These are phyloP conservation scores for Ensete ventricosum DNA, from an alignment of 176 grass and related monocot genomes.

Conservation along the genomic window DNA sequence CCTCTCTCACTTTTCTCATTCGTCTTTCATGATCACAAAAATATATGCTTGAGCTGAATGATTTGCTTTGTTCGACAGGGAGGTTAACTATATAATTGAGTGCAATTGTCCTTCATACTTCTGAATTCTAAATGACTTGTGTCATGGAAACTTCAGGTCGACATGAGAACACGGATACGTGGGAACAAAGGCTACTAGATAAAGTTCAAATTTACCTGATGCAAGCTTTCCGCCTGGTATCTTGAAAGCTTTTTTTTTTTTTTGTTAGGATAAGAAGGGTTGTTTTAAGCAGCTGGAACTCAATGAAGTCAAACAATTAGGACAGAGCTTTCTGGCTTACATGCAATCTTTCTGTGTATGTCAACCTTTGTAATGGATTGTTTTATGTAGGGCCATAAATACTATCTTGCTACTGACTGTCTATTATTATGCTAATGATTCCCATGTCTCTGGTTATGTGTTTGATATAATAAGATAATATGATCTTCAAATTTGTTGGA, in stretches of 20 bases:
- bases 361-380: not conserved
- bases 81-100: not conserved
- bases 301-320: not conserved
- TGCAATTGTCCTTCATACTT: not conserved
- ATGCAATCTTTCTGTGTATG: not conserved
- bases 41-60: too few species aligned
- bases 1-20: too few species aligned
- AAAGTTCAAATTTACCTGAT: too few species aligned
- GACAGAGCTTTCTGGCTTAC: not conserved
- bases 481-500: too few species aligned
- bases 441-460: not conserved
- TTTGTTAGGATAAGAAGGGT: too few species aligned
- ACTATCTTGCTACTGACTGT: not conserved
- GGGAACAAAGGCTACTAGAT: constrained; percentile 87
- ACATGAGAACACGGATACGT: constrained; percentile 91
- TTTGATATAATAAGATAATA: not conserved
- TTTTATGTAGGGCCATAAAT: not conserved
- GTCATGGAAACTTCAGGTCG: constrained; percentile 51
- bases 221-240: too few species aligned
- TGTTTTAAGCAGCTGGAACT: not conserved
- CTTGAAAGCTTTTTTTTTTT: too few species aligned
- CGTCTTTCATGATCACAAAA: too few species aligned
- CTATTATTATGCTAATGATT: not conserved
- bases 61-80: too few species aligned
- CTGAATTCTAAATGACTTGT: constrained; percentile 18